Percentiles rank a stretch among this genome's conserved stretches.
Evolutionary conservation across 441 rosid species (phyloP).

Genomic region (Gossypium schwendimanii): DNA sequence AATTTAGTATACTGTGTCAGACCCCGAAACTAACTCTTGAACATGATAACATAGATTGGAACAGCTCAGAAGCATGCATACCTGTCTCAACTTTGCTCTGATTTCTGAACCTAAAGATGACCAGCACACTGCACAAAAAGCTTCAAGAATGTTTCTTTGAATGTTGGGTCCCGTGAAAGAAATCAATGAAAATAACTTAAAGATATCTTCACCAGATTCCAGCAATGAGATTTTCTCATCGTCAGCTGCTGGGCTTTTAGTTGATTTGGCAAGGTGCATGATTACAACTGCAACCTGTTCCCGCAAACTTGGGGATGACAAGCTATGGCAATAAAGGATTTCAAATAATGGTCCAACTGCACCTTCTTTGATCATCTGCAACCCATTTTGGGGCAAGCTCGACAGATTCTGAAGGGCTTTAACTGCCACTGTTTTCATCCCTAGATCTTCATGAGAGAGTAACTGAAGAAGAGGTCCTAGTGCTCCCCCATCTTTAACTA

Average conservation of each 20-base stretch:
- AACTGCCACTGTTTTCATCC: constrained; percentile 24
- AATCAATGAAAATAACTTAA: constrained; percentile 28
- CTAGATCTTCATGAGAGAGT: constrained; percentile 23
- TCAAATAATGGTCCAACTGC: constrained; percentile 27
- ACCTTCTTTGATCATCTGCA: constrained; percentile 32
- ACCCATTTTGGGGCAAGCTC: constrained; percentile 27
- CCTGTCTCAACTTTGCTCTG: constrained; percentile 34
- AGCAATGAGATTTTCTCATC: constrained; percentile 22
- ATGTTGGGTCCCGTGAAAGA: constrained; percentile 32
- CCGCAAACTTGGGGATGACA: constrained; percentile 26
- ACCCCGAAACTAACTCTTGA: not conserved
- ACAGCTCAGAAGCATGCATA: constrained; percentile 12
- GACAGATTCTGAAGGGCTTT: constrained; percentile 32
- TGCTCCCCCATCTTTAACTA: constrained; percentile 29
- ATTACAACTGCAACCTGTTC: constrained; percentile 29
- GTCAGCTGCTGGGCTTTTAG: constrained; percentile 15
- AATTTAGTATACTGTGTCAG: not conserved
- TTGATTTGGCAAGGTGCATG: constrained; percentile 33
- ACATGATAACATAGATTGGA: not conserved
- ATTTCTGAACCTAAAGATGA: constrained; percentile 26
- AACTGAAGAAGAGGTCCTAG: constrained; percentile 26
- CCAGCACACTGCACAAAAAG: constrained; percentile 27
- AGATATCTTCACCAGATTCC: constrained; percentile 32
- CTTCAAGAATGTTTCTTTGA: constrained; percentile 28
- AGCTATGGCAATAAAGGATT: constrained; percentile 33